Evolutionary conservation across 805 yeast genomes (phyloP).

Genomic region (Scheffersomyces amazonensis): DNA sequence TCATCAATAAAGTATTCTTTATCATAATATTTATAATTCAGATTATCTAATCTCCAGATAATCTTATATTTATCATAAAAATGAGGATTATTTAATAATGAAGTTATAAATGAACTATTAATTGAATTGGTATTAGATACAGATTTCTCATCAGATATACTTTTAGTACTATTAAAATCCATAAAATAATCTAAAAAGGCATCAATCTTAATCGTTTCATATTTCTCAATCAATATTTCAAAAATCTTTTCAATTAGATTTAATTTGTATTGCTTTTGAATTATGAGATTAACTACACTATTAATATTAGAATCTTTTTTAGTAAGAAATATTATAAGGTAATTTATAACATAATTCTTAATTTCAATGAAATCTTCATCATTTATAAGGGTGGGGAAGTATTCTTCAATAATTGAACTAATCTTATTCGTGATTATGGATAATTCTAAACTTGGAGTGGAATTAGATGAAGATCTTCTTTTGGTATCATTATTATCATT

Average conservation of each 20-base stretch:
- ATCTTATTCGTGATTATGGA: constrained; percentile 4
- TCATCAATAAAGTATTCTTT: constrained; percentile 10
- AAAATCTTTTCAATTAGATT: constrained; percentile 10
- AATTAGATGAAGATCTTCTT: background rate
- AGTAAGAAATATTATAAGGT: background rate
- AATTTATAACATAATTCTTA: constrained; percentile 14
- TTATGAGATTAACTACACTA: constrained; percentile 7
- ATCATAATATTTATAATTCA: constrained; percentile 14
- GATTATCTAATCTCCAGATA: constrained; percentile 16
- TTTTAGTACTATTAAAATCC: constrained; percentile 4
- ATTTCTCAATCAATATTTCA: constrained; percentile 14
- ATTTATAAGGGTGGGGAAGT: constrained; percentile 3
- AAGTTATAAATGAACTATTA: constrained; percentile 1
- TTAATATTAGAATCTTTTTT: constrained; percentile 7
- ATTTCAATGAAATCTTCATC: constrained; percentile 10
- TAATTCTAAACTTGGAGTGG: background rate
- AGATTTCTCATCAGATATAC: no score
- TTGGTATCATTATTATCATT: background rate
- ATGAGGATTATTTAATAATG: constrained; percentile 10
- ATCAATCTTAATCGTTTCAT: constrained; percentile 14
- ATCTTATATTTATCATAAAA: constrained; percentile 13
- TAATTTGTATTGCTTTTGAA: constrained; percentile 6
- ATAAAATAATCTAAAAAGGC: constrained; percentile 8
- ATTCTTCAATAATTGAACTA: constrained; percentile 6
- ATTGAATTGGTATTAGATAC: background rate